Evolutionary conservation across 257 asterid species (phyloP), one percentile per base, ranked within the genome.

Genomic region (Fraxinus anomala): DNA sequence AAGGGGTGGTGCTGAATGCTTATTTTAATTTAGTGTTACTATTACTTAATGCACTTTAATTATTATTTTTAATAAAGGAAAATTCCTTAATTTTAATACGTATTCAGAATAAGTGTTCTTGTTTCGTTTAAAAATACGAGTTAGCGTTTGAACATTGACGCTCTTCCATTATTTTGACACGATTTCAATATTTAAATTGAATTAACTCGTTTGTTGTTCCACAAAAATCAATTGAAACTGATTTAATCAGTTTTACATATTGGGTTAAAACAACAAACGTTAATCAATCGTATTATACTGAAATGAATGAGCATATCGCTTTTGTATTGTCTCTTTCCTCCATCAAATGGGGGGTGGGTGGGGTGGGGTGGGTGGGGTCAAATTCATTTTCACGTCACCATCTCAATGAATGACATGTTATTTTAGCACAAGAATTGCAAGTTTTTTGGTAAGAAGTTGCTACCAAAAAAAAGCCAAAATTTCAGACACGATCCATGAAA

Each of bases 401-500:
- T 63, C 36, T 63, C 36, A 63, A 63, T 63, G 69, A 26, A 24
- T 11, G 69, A 4, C n/a, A 14, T 24, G 66, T n/a, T 5, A 19
- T 63, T 63, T 11, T 24, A 63, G 69, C 69, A 26, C 69, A 63
- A 24, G 69, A 26, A 63, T 3, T 63, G 69, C 19, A 26, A 6
- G 69, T 3, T 26, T 61, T 26, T 63, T 63, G 69, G 69, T 63
- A 26, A 24, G 69, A 63, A 23, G 69, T 63, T 26, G 69, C 34
- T 63, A 4, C 33, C 17, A 10, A 24, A 63, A 63, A 63, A 24
- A 2, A 9, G 17, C 2, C 2, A 26, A 61, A 1, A 1, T 61
- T 63, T 63, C 69, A 63, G 69, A 63, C 69, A 63, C 34, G 24
- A 63, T 24, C 69, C 69, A 63, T 63, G 69, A 63, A 63, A 24